Evolutionary conservation across 1,139 yeast genomes (phyloP).

Genomic region (Protomyces macrosporus): DNA sequence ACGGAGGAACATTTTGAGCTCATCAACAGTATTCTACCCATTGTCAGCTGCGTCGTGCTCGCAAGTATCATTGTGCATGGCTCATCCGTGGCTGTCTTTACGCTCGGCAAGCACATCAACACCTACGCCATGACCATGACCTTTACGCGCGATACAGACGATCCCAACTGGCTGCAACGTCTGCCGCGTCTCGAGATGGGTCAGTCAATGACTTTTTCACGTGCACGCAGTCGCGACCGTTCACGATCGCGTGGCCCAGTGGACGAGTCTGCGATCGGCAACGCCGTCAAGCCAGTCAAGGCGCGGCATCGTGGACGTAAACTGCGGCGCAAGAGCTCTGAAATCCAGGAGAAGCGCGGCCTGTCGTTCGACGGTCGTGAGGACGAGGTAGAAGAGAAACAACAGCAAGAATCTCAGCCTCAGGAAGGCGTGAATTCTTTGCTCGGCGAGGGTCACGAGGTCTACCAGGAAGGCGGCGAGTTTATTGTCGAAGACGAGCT

Average conservation of each 20-base stretch:
- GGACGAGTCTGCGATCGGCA: slow-evolving; percentile 21
- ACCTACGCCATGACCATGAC: slow-evolving; percentile 92
- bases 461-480: slow-evolving; percentile 74
- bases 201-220: slow-evolving; percentile 70
- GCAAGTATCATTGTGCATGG: slow-evolving; percentile 92
- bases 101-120: slow-evolving; percentile 81
- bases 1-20: slow-evolving; percentile 62
- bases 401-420: not conserved
- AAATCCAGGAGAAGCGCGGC: not conserved
- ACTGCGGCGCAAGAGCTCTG: slow-evolving; percentile 1
- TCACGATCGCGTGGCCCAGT: slow-evolving; percentile 1
- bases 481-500: slow-evolving; percentile 83
- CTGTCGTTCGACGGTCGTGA: no score
- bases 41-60: slow-evolving; percentile 75
- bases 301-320: not conserved
- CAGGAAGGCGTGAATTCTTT: slow-evolving; percentile 19
- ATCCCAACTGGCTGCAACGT: slow-evolving; percentile 78
- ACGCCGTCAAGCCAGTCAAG: not conserved
- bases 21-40: slow-evolving; percentile 81
- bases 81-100: slow-evolving; percentile 89
- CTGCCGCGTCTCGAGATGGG: slow-evolving; percentile 73
- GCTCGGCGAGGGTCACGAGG: slow-evolving; percentile 39
- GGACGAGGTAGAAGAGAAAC: not conserved
- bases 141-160: slow-evolving; percentile 62
- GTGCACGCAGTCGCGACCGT: slow-evolving; percentile 48